phyloP scores from a whole-genome alignment of 2,329 filamentous ascomycete genomes.

The Fusarium siculi region DNA sequence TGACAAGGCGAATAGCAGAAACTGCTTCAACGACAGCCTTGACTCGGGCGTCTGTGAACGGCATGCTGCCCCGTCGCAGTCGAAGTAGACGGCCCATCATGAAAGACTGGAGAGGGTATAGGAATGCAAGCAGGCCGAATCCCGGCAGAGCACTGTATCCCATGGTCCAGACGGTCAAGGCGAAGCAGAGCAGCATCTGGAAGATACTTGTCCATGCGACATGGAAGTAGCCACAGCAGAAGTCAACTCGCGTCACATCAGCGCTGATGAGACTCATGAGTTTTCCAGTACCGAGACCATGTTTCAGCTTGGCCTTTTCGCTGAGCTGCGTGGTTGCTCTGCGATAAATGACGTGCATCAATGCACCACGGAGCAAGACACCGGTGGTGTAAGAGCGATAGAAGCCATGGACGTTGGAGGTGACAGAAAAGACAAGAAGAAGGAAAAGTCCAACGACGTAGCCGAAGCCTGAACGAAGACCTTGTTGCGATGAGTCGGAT shows the following conservation, averaged over 20 bases:
- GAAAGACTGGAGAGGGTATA: slow-evolving; percentile 25
- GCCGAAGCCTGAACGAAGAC: slow-evolving; percentile 17
- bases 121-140: slow-evolving; percentile 6
- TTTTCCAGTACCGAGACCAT: slow-evolving; percentile 41
- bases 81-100: slow-evolving; percentile 23
- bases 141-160: slow-evolving; percentile 23
- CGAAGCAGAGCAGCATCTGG: slow-evolving; percentile 48
- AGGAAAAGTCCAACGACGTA: slow-evolving; percentile 11
- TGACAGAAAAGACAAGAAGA: slow-evolving; percentile 24
- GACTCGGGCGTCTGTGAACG: slow-evolving; percentile 13
- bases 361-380: slow-evolving; percentile 4
- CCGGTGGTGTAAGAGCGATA: slow-evolving; percentile 22
- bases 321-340: slow-evolving; percentile 21
- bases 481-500: slow-evolving; percentile 16
- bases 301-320: slow-evolving; percentile 30
- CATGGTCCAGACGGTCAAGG: slow-evolving; percentile 8
- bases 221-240: slow-evolving; percentile 48
- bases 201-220: slow-evolving; percentile 47
- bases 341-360: slow-evolving; percentile 30
- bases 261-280: slow-evolving; percentile 48
- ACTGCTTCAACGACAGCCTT: slow-evolving; percentile 25
- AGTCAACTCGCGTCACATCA: slow-evolving; percentile 47
- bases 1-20: slow-evolving; percentile 12
- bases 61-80: slow-evolving; percentile 21
- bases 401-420: slow-evolving; percentile 24